Percentiles rank a stretch among this genome's conserved stretches.
Evolutionary conservation across 2,329 filamentous ascomycete species (phyloP).

Genomic region (Epichloe amarillans): DNA sequence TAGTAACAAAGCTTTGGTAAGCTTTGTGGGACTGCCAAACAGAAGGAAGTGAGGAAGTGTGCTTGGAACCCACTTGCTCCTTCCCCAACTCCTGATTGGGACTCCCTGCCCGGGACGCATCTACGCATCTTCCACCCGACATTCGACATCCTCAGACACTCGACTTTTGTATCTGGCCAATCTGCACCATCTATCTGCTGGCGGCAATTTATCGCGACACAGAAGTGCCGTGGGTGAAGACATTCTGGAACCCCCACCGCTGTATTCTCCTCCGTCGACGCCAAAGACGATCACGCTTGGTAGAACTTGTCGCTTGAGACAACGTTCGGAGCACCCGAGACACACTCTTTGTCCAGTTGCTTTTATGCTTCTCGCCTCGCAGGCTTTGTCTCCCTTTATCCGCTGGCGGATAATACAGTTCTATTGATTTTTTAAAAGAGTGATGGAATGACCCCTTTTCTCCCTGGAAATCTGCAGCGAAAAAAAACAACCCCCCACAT

Average conservation of each 20-base stretch:
- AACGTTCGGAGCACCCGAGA: neutral
- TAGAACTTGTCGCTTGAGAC: neutral
- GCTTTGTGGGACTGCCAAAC: no score
- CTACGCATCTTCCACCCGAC: no score
- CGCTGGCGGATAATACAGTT: slow-evolving; percentile 1
- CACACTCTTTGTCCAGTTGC: neutral
- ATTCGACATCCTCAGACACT: no score
- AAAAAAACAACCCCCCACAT: neutral
- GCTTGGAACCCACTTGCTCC: no score
- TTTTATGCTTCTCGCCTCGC: neutral
- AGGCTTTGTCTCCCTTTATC: neutral
- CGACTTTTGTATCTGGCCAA: no score
- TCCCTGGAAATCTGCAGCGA: neutral
- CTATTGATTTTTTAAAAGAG: neutral
- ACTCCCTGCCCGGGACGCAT: no score
- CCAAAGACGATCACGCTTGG: neutral
- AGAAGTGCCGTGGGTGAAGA: no score
- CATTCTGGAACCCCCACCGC: neutral
- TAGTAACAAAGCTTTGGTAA: no score
- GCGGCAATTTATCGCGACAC: no score
- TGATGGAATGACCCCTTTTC: neutral
- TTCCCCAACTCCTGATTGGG: no score
- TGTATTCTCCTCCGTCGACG: neutral
- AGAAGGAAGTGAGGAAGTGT: no score
- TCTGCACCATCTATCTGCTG: no score